A percentile compares a stretch with the other conserved stretches of the same genome.
These are phyloP conservation scores for Leccinum subgranulosum DNA, from an alignment of 768 basidiomycete species.

Conservation along the genomic window DNA sequence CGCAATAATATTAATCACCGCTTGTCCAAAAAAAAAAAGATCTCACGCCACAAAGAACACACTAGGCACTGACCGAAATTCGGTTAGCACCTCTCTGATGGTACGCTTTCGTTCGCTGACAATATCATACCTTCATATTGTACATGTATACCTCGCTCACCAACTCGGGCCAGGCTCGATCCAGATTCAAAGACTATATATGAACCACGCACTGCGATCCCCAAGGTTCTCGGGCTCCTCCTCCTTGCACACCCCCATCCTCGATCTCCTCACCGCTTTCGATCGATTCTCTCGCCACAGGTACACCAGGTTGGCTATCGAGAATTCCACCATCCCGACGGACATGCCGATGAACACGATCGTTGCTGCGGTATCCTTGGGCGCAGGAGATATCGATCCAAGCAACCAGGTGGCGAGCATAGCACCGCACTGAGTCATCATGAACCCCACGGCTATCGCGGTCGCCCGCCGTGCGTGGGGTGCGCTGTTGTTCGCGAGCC, in stretches of 20 bases:
- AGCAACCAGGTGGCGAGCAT: neutral
- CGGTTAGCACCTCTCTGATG: no score
- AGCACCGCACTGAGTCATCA: neutral
- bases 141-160: neutral
- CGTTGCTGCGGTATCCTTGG: neutral
- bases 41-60: no score
- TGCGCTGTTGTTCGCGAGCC: neutral
- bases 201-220: neutral
- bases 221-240: neutral
- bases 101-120: conserved; percentile 75
- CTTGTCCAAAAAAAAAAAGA: no score
- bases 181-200: neutral
- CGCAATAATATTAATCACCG: no score
- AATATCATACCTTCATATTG: conserved; percentile 44
- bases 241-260: neutral
- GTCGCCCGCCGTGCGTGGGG: neutral
- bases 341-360: neutral
- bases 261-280: neutral
- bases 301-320: neutral
- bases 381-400: neutral
- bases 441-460: neutral
- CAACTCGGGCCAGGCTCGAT: neutral
- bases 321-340: neutral
- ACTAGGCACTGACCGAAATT: no score
- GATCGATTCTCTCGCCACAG: neutral